Evolutionary conservation across 495 filamentous ascomycete species (phyloP), one percentile per base, ranked within the genome.

Genomic region (Astrothelium subdiscretum): DNA sequence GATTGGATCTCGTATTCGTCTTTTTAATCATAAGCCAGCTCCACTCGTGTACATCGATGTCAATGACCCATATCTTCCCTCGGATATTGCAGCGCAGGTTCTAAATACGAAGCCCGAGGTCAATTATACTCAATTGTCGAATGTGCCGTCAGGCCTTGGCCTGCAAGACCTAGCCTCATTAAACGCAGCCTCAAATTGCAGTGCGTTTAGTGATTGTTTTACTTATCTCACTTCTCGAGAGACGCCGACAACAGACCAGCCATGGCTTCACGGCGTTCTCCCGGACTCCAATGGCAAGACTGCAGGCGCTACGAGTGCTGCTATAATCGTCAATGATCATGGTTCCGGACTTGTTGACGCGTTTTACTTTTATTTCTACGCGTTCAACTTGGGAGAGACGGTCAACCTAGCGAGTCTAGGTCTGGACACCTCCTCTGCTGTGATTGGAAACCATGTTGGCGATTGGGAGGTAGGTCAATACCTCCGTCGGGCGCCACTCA

Each of bases 341-440:
- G 81, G 78, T 0, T 66, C 71, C 48, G 80, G 77, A 3, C 71
- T 71, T 5, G 69, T 85, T 2, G 84, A 87, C 75, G 84, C 79
- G 0, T 87, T 85, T 60, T 87, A 87, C 65, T 81, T 86, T 63
- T 86, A 86, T 63, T 87, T 87, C 66, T 87, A 83, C 60, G 76
- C 83, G 65, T 85, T 78, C 60, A 84, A 86, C 62, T 74, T 78
- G 63, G 68, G 68, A 32, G 68, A 66, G 6, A 58, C 60, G 1
- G 43, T 60, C 13, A 58, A 64, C 52, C 66, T 65, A 64, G 24
- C 48, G 52, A 61, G 35, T 12, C 24, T 84, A 57, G 84, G 82
- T 54, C 24, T 54, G 48, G 15, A 54, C 24, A 20, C 38, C 51
- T 54, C 76, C 44, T 6, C 18, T 35, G 20, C 27, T 43, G 27